These are phyloP conservation scores for Sphagnurus paluster DNA, from an alignment of 1,284 basidiomycete genomes.

Conservation along the genomic window DNA sequence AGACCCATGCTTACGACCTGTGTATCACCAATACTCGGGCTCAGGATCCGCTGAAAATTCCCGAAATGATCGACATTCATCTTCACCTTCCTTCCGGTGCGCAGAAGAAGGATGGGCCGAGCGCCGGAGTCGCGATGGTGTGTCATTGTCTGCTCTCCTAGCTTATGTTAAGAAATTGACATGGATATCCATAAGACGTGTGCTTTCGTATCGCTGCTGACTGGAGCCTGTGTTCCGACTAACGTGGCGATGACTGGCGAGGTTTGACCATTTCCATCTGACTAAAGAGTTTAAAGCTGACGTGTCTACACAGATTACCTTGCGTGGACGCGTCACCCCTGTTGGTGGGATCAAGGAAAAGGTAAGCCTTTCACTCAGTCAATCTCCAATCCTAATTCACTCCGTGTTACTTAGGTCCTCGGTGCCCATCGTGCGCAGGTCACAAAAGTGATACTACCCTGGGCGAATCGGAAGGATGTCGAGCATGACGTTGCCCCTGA, in stretches of 20 bases:
- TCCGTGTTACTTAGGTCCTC: slow-evolving; percentile 45
- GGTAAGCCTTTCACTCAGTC: slow-evolving; percentile 27
- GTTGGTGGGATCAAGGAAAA: slow-evolving; percentile 87
- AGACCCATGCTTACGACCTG: slow-evolving; percentile 79
- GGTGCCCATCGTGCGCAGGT: slow-evolving; percentile 85
- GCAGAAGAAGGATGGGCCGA: slow-evolving; percentile 90
- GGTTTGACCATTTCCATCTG: slow-evolving; percentile 34
- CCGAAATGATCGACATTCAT: slow-evolving; percentile 76
- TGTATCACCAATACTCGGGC: slow-evolving; percentile 69
- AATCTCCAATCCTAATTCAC: slow-evolving; percentile 14
- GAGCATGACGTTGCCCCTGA: slow-evolving; percentile 79
- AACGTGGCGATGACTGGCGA: slow-evolving; percentile 85
- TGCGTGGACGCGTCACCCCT: slow-evolving; percentile 76
- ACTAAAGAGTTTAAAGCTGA: not conserved
- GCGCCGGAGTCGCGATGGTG: slow-evolving; percentile 87
- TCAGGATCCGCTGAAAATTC: slow-evolving; percentile 74
- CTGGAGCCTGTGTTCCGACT: slow-evolving; percentile 68
- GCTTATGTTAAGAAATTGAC: not conserved
- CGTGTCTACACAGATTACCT: slow-evolving; percentile 56
- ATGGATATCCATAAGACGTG: slow-evolving; percentile 51
- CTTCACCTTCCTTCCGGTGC: slow-evolving; percentile 87
- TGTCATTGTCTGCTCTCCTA: slow-evolving; percentile 9
- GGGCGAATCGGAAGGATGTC: slow-evolving; percentile 82
- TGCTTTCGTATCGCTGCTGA: slow-evolving; percentile 82
- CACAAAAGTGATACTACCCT: slow-evolving; percentile 79